These are phyloP conservation scores for Cercospora sesami DNA, from an alignment of 2,329 filamentous ascomycete genomes.

Conservation along the genomic window DNA sequence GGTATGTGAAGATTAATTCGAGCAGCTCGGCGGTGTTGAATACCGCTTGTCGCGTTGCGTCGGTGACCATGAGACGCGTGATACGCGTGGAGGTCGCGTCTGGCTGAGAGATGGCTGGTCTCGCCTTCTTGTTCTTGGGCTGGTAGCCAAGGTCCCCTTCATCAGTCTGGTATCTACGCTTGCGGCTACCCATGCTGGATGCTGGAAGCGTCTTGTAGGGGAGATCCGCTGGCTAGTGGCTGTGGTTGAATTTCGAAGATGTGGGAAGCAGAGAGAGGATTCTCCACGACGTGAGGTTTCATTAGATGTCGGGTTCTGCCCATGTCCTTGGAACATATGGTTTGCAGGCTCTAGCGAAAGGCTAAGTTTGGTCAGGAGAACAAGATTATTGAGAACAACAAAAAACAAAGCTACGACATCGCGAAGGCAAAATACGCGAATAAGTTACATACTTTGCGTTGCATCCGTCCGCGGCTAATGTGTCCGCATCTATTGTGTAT, in stretches of 20 bases:
- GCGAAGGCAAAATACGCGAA: background rate
- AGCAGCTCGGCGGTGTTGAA: slow-evolving; percentile 10
- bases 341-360: background rate
- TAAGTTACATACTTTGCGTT: background rate
- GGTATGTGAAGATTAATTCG: slow-evolving; percentile 1
- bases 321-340: background rate
- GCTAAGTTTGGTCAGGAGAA: background rate
- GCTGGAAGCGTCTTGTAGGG: background rate
- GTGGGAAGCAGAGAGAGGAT: background rate
- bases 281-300: background rate
- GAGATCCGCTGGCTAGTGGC: background rate
- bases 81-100: background rate
- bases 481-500: background rate
- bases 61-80: background rate
- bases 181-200: background rate
- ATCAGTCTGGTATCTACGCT: background rate
- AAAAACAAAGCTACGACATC: background rate
- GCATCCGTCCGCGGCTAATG: background rate
- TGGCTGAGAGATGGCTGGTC: background rate
- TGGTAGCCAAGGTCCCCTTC: background rate
- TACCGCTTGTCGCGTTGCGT: background rate
- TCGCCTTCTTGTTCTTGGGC: background rate
- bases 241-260: background rate
- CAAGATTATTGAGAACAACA: background rate
- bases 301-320: background rate